These are phyloP conservation scores for Friedmanniomyces endolithicus DNA, from an alignment of 495 filamentous ascomycete genomes.

Conservation along the genomic window DNA sequence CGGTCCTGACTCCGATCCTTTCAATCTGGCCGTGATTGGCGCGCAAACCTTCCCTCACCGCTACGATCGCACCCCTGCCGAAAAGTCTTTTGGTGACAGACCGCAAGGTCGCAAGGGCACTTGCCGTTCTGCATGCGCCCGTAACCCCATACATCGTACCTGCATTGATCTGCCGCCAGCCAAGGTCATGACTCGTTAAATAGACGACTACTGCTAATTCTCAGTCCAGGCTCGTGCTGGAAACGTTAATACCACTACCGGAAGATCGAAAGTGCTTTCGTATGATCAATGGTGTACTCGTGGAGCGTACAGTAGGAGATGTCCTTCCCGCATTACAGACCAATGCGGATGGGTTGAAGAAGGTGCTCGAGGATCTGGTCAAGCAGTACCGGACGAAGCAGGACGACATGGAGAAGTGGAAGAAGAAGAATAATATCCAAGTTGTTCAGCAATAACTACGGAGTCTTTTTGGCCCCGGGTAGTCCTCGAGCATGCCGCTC, in stretches of 20 bases:
- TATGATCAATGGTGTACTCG: conserved; percentile 92
- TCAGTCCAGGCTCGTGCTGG: conserved; percentile 68
- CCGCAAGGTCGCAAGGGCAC: neutral
- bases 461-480: neutral
- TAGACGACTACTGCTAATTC: neutral
- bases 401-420: conserved; percentile 93
- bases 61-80: neutral
- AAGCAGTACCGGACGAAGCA: conserved; percentile 96
- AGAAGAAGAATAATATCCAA: conserved; percentile 99
- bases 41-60: conserved; percentile 17
- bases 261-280: conserved; percentile 92
- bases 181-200: neutral
- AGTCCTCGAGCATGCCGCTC: neutral
- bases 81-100: neutral
- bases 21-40: neutral
- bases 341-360: conserved; percentile 90
- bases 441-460: conserved; percentile 63
- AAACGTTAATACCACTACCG: conserved; percentile 75
- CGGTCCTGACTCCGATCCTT: neutral
- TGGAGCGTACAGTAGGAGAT: conserved; percentile 85
- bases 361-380: conserved; percentile 87
- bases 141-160: neutral
- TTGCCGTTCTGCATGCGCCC: neutral
- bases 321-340: conserved; percentile 81
- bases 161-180: neutral